A percentile compares a stretch with the other conserved stretches of the same genome.
phyloP scores from a whole-genome alignment of 2,329 filamentous ascomycete genomes.

The Curvularia hawaiiensis region DNA sequence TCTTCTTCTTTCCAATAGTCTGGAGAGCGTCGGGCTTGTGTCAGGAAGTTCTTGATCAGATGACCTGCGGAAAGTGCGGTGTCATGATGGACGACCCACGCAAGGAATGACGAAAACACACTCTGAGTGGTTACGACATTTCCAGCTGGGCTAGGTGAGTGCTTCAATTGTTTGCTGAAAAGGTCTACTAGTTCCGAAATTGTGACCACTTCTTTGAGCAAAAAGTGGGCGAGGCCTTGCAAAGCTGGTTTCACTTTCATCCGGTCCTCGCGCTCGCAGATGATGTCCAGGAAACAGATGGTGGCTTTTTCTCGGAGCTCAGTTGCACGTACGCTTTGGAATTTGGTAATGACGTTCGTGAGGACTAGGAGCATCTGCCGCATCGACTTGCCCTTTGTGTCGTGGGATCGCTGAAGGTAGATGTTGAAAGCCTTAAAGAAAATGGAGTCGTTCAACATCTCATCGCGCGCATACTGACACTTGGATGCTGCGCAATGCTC shows the following conservation, averaged over 20 bases:
- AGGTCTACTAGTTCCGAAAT: slow-evolving; percentile 46
- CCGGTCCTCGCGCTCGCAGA: slow-evolving; percentile 65
- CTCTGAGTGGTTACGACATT: slow-evolving; percentile 18
- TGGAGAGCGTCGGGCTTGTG: slow-evolving; percentile 31
- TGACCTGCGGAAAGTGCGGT: slow-evolving; percentile 48
- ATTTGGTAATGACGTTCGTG: slow-evolving; percentile 43
- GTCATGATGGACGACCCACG: slow-evolving; percentile 49
- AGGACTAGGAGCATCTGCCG: slow-evolving; percentile 52
- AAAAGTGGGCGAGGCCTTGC: slow-evolving; percentile 68
- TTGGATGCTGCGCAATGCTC: slow-evolving; percentile 46
- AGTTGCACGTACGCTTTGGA: slow-evolving; percentile 23
- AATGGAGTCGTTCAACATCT: slow-evolving; percentile 43
- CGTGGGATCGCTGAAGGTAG: slow-evolving; percentile 50
- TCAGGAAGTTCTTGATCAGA: slow-evolving; percentile 43
- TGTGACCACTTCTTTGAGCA: slow-evolving; percentile 64
- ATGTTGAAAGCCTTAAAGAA: slow-evolving; percentile 49
- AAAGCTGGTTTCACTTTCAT: slow-evolving; percentile 72
- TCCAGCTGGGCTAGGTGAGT: slow-evolving; percentile 2
- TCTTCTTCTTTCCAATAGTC: slow-evolving; percentile 9
- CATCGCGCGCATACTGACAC: slow-evolving; percentile 29
- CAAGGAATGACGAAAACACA: slow-evolving; percentile 37
- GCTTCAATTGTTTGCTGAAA: slow-evolving; percentile 37
- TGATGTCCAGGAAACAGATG: slow-evolving; percentile 60
- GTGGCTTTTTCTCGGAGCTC: slow-evolving; percentile 36
- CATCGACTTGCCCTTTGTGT: slow-evolving; percentile 54